Base-by-base conservation (phyloP, 352 stramenopile species). In the Phytophthora gonapodyides region DNA sequence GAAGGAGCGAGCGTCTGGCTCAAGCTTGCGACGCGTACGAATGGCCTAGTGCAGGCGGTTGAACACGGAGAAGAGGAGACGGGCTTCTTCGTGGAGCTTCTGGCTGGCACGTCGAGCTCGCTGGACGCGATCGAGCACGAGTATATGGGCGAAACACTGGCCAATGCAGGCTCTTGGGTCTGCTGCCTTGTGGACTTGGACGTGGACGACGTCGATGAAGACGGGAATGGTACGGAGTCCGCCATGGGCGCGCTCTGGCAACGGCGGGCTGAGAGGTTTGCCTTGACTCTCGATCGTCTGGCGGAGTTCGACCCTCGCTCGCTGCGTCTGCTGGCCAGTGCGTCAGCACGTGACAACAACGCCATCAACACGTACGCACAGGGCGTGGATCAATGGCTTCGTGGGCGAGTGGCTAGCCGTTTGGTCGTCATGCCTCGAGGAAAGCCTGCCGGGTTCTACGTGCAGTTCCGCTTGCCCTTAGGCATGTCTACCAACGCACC, bases 1-100 rank as follows among this genome's bases (percentile, higher is more conserved):
- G 83, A 93, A 51, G 83, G 83, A 30, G 78, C 64, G 8, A 93
- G 83, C 58, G 76, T 87, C 2, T 93, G 81, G 83, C 66, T 93
- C 16, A 69, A 57, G 11, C 19, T 84, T 1, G 54, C 62, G 5
- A 57, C 41, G 0, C 53, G 41, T 10, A 54, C 59, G 38, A 54
- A 59, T 46, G 56, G 57, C 21, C 33, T 48, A 17, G 37, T 49
- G 7, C 24, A 62, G 55, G 36, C 19, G 40, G 24, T 5, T 17
- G 64, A 57, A 5, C 24, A 52, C 12, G 35, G 13, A 10, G 47
- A 76, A 12, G 31, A 57, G 9, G 66, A 78, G 37, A 47, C 45
- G 5, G 64, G 45, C 9, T 65, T 69, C 51, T 77, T 69, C n/a
- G 36, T 77, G 1, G 64, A 74, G 36, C 46, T 50, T 16, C 49